Conservation (phyloP, 306 rosid genomes). For the Datisca glomerata region DNA sequence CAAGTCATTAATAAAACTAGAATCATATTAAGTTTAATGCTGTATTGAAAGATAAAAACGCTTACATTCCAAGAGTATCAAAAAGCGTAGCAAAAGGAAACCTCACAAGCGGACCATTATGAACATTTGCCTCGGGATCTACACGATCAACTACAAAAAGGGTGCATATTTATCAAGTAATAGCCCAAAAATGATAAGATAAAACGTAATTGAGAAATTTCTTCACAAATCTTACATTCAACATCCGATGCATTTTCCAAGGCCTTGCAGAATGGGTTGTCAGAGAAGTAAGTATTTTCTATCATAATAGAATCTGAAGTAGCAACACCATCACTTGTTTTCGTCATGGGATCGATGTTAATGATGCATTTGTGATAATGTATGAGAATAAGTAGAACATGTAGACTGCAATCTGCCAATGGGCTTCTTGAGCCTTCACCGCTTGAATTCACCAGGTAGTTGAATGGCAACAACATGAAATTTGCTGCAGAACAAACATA, state of each 20-base stretch:
- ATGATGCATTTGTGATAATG: constrained; percentile 72
- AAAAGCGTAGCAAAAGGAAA: constrained; percentile 84
- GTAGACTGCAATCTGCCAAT: constrained; percentile 79
- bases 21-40: not conserved
- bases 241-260: constrained; percentile 67
- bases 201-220: constrained; percentile 14
- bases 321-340: constrained; percentile 26
- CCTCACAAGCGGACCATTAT: constrained; percentile 60
- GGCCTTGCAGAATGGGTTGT: constrained; percentile 85
- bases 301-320: constrained; percentile 44
- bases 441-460: constrained; percentile 66
- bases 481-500: constrained; percentile 55
- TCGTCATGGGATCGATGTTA: constrained; percentile 27
- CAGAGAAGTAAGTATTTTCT: constrained; percentile 49
- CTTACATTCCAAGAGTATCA: constrained; percentile 89
- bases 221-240: constrained; percentile 64
- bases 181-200: constrained; percentile 10
- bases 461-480: constrained; percentile 74
- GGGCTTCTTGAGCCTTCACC: constrained; percentile 59
- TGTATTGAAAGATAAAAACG: constrained; percentile 8
- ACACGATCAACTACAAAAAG: constrained; percentile 74
- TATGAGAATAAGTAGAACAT: constrained; percentile 77
- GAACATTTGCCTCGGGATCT: constrained; percentile 64
- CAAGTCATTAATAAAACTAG: not conserved
- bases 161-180: constrained; percentile 11